phyloP scores from a whole-genome alignment of 805 yeast genomes.

The Metschnikowia orientalis region DNA sequence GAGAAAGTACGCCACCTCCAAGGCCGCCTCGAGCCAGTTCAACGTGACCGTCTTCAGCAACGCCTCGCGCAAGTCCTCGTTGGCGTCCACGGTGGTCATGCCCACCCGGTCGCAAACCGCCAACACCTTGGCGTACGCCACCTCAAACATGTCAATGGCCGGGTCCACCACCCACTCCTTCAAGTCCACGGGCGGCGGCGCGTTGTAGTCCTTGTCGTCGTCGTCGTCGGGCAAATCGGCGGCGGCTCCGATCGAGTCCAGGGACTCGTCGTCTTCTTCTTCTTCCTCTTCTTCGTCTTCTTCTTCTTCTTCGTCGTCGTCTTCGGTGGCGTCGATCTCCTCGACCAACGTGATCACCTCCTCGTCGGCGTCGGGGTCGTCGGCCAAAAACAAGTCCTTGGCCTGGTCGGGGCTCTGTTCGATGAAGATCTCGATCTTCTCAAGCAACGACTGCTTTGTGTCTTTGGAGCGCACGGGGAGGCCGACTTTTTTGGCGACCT shows the following conservation, averaged over 20 bases:
- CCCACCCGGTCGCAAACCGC: slow-evolving; percentile 35
- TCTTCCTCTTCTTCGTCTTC: slow-evolving; percentile 21
- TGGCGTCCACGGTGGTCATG: slow-evolving; percentile 30
- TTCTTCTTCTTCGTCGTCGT: slow-evolving; percentile 17
- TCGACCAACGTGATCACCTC: slow-evolving; percentile 34
- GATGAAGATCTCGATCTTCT: slow-evolving; percentile 31
- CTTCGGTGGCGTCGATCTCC: slow-evolving; percentile 30
- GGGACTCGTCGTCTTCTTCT: slow-evolving; percentile 22
- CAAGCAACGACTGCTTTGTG: slow-evolving; percentile 39
- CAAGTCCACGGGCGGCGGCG: slow-evolving; percentile 37
- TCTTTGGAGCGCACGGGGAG: slow-evolving; percentile 34
- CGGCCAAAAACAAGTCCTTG: slow-evolving; percentile 22
- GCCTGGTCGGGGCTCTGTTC: slow-evolving; percentile 23
- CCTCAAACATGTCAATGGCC: slow-evolving; percentile 28
- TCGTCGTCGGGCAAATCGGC: slow-evolving; percentile 29
- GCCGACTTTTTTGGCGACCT: slow-evolving; percentile 33
- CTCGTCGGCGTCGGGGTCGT: slow-evolving; percentile 22
- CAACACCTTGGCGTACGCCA: slow-evolving; percentile 21
- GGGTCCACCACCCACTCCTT: slow-evolving; percentile 39
- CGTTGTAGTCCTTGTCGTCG: slow-evolving; percentile 34
- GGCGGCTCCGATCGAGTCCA: slow-evolving; percentile 27
- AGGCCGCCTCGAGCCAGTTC: slow-evolving; percentile 29
- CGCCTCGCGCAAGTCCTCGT: slow-evolving; percentile 36
- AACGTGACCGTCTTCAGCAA: slow-evolving; percentile 36
- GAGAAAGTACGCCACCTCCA: slow-evolving; percentile 30